Conservation (phyloP, 2,329 filamentous ascomycete genomes). For the Boeremia lycopersici region DNA sequence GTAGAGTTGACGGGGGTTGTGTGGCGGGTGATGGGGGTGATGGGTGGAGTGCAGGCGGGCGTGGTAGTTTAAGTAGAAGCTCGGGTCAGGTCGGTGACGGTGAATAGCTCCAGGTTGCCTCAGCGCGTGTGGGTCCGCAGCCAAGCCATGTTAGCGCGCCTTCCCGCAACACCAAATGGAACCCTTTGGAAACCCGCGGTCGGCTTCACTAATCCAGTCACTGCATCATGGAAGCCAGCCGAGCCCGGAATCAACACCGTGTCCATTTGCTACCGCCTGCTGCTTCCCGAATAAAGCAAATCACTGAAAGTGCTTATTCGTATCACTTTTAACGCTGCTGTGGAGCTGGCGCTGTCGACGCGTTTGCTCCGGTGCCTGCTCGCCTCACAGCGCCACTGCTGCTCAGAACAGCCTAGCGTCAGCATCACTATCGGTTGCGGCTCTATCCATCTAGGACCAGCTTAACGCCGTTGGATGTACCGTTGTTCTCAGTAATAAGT, state of each 20-base stretch:
- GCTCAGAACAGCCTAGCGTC: slow-evolving; percentile 12
- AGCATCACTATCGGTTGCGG: slow-evolving; percentile 12
- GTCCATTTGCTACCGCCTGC: slow-evolving; percentile 18
- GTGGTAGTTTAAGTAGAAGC: slow-evolving; percentile 45
- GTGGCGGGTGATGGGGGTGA: slow-evolving; percentile 34
- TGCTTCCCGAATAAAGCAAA: slow-evolving; percentile 5
- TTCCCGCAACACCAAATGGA: slow-evolving; percentile 38
- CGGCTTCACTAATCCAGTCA: slow-evolving; percentile 18
- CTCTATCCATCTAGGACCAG: slow-evolving; percentile 1
- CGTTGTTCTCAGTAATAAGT: background rate
- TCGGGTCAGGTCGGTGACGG: slow-evolving; percentile 38
- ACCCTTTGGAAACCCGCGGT: slow-evolving; percentile 34
- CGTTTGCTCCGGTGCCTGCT: slow-evolving; percentile 32
- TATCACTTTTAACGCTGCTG: slow-evolving; percentile 15
- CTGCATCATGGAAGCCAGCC: slow-evolving; percentile 13
- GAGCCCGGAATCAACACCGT: slow-evolving; percentile 24
- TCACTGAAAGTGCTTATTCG: slow-evolving; percentile 3
- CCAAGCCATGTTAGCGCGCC: slow-evolving; percentile 22
- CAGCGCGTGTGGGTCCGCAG: slow-evolving; percentile 22
- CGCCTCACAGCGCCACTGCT: slow-evolving; percentile 28
- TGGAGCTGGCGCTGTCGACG: slow-evolving; percentile 28
- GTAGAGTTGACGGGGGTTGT: slow-evolving; percentile 23
- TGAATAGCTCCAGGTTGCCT: slow-evolving; percentile 35
- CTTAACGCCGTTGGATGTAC: background rate
- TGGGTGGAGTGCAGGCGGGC: slow-evolving; percentile 35